phyloP scores from a whole-genome alignment of 352 stramenopile species.

The Phytopythium cucurbitacearum region DNA sequence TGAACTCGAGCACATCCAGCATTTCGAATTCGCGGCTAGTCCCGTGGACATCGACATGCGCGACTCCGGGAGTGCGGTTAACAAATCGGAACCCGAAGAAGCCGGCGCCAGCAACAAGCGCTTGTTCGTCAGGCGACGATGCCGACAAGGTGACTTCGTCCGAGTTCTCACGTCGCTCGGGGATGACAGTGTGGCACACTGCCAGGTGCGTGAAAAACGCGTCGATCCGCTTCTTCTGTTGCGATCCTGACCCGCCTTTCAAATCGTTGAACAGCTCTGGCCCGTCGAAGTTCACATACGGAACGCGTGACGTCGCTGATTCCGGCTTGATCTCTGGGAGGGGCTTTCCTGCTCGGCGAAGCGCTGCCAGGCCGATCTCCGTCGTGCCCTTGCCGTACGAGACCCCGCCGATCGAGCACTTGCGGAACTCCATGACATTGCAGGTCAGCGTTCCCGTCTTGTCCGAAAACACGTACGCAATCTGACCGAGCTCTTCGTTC shows the following conservation, averaged over 20 bases:
- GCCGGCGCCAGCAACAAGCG: constrained; percentile 67
- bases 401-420: constrained; percentile 88
- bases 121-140: constrained; percentile 85
- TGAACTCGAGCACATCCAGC: constrained; percentile 90
- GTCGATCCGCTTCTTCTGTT: constrained; percentile 55
- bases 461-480: constrained; percentile 99
- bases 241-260: constrained; percentile 39
- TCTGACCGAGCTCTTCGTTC: constrained; percentile 94
- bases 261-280: constrained; percentile 64
- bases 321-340: constrained; percentile 27
- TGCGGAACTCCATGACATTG: constrained; percentile 98
- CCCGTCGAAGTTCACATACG: constrained; percentile 76
- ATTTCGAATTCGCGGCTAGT: constrained; percentile 58
- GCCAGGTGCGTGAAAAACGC: constrained; percentile 85
- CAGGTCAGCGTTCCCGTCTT: constrained; percentile 99
- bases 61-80: constrained; percentile 54
- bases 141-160: constrained; percentile 58
- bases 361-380: constrained; percentile 69
- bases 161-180: constrained; percentile 87
- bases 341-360: constrained; percentile 56
- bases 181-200: constrained; percentile 96
- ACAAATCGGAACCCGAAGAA: constrained; percentile 79
- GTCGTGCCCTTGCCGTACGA: constrained; percentile 88
- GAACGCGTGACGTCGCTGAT: constrained; percentile 22
- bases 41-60: constrained; percentile 43